phyloP scores from a whole-genome alignment of 2,329 filamentous ascomycete genomes.

The Paradendryphiella salina region DNA sequence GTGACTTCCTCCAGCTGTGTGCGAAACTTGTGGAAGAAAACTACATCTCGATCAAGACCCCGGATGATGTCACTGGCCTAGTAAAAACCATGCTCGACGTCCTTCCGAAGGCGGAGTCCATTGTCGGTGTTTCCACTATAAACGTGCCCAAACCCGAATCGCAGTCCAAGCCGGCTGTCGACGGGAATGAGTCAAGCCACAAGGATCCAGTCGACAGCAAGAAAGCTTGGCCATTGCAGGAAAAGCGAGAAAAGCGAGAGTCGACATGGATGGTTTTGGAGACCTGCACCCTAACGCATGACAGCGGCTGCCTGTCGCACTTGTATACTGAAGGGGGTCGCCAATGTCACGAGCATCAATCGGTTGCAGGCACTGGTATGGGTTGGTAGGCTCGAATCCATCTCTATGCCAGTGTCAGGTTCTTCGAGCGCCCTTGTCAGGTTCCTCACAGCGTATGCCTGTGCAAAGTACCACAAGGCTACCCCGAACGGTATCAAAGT shows the following conservation, averaged over 20 bases:
- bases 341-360: constrained; percentile 27
- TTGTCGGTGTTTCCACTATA: neutral
- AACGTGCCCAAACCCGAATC: neutral
- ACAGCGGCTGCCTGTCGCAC: constrained; percentile 30
- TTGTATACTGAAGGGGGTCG: constrained; percentile 35
- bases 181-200: neutral
- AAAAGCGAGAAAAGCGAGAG: constrained; percentile 39
- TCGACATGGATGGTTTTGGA: neutral
- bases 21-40: constrained; percentile 24
- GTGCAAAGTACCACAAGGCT: constrained; percentile 37
- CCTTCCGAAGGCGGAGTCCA: constrained; percentile 19
- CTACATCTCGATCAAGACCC: constrained; percentile 23
- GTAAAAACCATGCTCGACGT: constrained; percentile 26
- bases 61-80: constrained; percentile 30
- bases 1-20: constrained; percentile 31
- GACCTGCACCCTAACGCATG: constrained; percentile 8
- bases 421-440: constrained; percentile 33
- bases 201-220: constrained; percentile 16
- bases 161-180: neutral
- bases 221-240: constrained; percentile 33
- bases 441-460: constrained; percentile 42
- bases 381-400: constrained; percentile 43
- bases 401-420: constrained; percentile 32
- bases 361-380: constrained; percentile 44
- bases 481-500: constrained; percentile 43